Base-by-base conservation (phyloP, 164 flowering plant species). In the Piper betle region DNA sequence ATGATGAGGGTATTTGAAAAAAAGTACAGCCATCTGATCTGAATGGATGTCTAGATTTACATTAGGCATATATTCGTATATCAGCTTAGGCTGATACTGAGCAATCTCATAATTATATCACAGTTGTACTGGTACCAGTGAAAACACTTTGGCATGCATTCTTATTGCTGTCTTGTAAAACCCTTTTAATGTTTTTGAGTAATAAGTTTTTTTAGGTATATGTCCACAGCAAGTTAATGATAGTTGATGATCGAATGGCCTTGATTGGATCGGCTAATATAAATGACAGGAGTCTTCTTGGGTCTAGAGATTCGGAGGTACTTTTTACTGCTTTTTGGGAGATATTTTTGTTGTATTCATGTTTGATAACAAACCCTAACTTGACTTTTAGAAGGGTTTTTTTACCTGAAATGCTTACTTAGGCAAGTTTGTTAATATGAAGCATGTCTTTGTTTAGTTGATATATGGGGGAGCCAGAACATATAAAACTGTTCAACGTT, bases 291-390 rank as follows among this genome's bases (percentile, higher is more conserved):
- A 94, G 99, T 72, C 80, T 94, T 69, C 89, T 94, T 58, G 99
- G 99, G 55, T 86, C 94, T 56, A 77, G 99, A 77, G 99, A 93
- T 70, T 93, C 99, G 55, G 99, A 93, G 96, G 99, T 93, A 86
- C 40, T 52, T 53, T 55, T 58, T 16, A 25, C 37, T 25, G 55
- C 58, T 50, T 39, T 12, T 4, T 2, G 60, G 46, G 50, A 10
- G 12, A 9, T 46, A 10, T 46, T 9, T 6, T 46, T 15, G 10
- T 12, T 46, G 6, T 46, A 46, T 46, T 10, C 9, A 1, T 46
- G 50, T 5, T 46, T 5, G 50, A 2, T 2, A 2, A 0, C 3
- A 9, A 46, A 10, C 33, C 33, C 33, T 25, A 25, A 25, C 11
- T 46, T 10, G 3, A 46, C 3, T 9, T 46, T 12, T 2, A 46